Base-by-base conservation (phyloP, 306 rosid species). In the Pyrus betulifolia region DNA sequence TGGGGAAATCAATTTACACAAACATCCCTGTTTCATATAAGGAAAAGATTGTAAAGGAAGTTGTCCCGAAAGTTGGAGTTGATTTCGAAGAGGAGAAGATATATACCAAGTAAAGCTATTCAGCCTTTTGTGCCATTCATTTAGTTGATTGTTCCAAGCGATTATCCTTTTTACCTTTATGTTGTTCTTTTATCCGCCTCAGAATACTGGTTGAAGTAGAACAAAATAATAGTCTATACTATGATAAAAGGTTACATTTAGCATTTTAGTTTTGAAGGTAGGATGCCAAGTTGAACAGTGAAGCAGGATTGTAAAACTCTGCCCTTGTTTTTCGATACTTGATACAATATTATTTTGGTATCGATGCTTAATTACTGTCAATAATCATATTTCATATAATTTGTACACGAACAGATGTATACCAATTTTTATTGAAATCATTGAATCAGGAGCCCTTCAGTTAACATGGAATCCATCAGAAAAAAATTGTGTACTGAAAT, bases 31-130 rank as follows among this genome's bases (percentile, higher is more conserved):
- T 25, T 25, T 25, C 27, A 81, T 75, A 71, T 28, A 70, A 78
- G 81, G 87, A 85, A 27, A 58, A 78, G 54, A 66, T 85, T 42
- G 9, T 58, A 11, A 42, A 28, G 4, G 70, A 81, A 60, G 87
- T 68, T 38, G 59, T 57, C 35, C 66, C 76, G 23, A 46, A 62
- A 4, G 67, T 72, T 78, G 87, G 83, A 17, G 55, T 83, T 65
- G 49, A 81, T 12, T 87, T 81, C 67, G 76, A 23, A 69, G 78
- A 67, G 78, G 84, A 33, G 27, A 25, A 25, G 38, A 33, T 33
- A 33, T 33, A 5, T 31, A 31, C 35, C 38, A 33, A 33, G 38
- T 33, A 33, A 33, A 33, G 38, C 7, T 33, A 33, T 33, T 33
- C 1, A 33, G 38, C 38, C 38, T 33, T 5, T 33, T 33, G 38